Base-by-base conservation (phyloP, 2,329 filamentous ascomycete genomes). In the Teratosphaeria pseudoeucalypti region DNA sequence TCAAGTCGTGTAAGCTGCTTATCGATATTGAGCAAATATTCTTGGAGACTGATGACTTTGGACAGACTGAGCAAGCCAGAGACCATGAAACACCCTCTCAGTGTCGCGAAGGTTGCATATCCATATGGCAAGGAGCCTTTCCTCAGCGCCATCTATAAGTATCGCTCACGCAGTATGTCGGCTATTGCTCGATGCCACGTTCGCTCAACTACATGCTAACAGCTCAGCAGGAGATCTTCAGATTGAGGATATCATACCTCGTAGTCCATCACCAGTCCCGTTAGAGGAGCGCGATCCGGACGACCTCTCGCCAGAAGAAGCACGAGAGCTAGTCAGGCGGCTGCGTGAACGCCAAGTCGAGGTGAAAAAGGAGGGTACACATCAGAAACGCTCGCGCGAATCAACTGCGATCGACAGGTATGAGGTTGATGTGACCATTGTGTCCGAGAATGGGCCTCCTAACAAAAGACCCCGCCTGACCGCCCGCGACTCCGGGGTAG, bases 251-350 rank as follows among this genome's bases (percentile, higher is more conserved):
- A 61, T 70, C 56, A 64, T 71, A 34, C 58, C 61, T 6, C 63
- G 68, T 4, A 63, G 56, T n/a, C 69, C 65, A 2, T 65, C 65
- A 1, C 67, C 68, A 1, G 43, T 62, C 2, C 63, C 68, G 3
- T 64, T 70, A 7, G 67, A 67, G 26, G 64, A 69, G 0, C 65
- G 67, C 1, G 67, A 69, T 34, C 66, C 65, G 5, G 62, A 65
- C 16, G 60, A 52, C 2, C 64, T 71, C 2, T 63, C 61, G 3
- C 58, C 52, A 4, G 67, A 65, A n/a, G 67, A 70, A 52, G 54
- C 64, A 12, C 62, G 65, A 7, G 64, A 71, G 53, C 62, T 67
- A 7, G 52, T 66, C 3, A 62, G 63, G 14, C 61, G 59, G 6
- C 54, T 56, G 23, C 55, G 61, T 19, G 58, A 62, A 23, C n/a